A percentile compares a stretch with the other conserved stretches of the same genome.
These are phyloP conservation scores for Helicosporidium sp. DNA, from an alignment of 139 green algal genomes.

Conservation along the genomic window DNA sequence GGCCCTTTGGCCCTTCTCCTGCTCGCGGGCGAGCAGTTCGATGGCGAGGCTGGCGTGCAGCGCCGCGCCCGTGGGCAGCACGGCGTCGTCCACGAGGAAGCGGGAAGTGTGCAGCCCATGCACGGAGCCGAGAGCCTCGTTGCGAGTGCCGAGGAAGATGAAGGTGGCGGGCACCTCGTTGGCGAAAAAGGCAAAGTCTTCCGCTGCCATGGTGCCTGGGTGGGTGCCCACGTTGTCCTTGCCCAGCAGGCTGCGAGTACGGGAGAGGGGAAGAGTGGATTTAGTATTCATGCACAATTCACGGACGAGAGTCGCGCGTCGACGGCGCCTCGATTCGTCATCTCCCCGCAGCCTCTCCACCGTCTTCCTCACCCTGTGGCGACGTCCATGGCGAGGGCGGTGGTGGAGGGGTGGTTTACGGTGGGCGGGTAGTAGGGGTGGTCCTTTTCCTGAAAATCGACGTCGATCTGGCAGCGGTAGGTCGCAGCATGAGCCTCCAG, in stretches of 20 bases:
- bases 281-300: too few relatives aligned
- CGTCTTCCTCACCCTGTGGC: constrained; percentile 23
- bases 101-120: constrained; percentile 44
- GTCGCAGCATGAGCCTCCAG: constrained; percentile 20
- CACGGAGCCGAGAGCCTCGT: constrained; percentile 38
- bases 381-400: constrained; percentile 36
- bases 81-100: constrained; percentile 54
- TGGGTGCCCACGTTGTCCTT: constrained; percentile 10
- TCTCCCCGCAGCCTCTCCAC: too few relatives aligned
- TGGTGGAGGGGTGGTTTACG: constrained; percentile 42
- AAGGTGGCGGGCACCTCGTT: constrained; percentile 34
- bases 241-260: constrained; percentile 17
- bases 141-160: constrained; percentile 60
- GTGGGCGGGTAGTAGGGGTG: constrained; percentile 57
- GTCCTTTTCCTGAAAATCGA: constrained; percentile 40
- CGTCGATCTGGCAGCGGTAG: constrained; percentile 39
- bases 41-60: constrained; percentile 46
- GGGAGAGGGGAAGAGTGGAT: background rate
- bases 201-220: constrained; percentile 41
- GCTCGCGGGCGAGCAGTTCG: too few relatives aligned
- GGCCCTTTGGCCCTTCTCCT: too few relatives aligned
- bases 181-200: constrained; percentile 70
- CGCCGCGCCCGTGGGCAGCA: constrained; percentile 43
- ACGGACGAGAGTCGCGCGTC: too few relatives aligned
- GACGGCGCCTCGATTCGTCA: too few relatives aligned